A percentile compares a stretch with the other conserved stretches of the same genome.
Conservation (phyloP, 1,139 yeast species). For the Taphrina communis region DNA sequence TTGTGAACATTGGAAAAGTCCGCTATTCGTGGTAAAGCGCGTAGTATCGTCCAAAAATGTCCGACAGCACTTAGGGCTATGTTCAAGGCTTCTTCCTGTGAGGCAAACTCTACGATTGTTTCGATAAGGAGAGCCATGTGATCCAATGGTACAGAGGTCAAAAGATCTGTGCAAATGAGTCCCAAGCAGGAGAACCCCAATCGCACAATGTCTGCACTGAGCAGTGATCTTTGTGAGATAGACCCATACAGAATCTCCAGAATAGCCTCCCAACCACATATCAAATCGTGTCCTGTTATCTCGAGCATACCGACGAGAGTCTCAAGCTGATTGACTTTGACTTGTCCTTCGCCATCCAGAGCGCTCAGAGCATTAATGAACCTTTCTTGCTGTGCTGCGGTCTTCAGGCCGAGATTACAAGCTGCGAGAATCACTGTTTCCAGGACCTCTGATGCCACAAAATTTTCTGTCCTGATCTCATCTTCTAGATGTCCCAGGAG, state of each 20-base stretch:
- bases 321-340: conserved; percentile 15
- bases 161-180: conserved; percentile 39
- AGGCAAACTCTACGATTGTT: conserved; percentile 25
- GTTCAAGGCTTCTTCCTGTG: conserved; percentile 37
- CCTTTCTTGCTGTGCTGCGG: conserved; percentile 12
- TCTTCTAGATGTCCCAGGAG: conserved; percentile 12
- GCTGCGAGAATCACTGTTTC: conserved; percentile 13
- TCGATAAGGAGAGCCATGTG: conserved; percentile 30
- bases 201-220: conserved; percentile 28
- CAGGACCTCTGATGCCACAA: conserved; percentile 27
- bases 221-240: background rate
- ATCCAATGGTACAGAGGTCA: conserved; percentile 10
- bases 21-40: conserved; percentile 14
- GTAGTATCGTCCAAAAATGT: conserved; percentile 37
- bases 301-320: conserved; percentile 21
- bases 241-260: conserved; percentile 9
- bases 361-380: conserved; percentile 20
- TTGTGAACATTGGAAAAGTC: conserved; percentile 11
- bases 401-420: background rate
- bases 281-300: conserved; percentile 22
- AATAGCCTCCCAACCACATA: conserved; percentile 27
- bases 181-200: conserved; percentile 37
- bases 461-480: conserved; percentile 17
- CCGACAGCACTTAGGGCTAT: conserved; percentile 39
- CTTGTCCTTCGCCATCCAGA: conserved; percentile 1